Percentiles rank a stretch among this genome's conserved stretches.
Conservation (phyloP, 2,329 filamentous ascomycete genomes). For the Dactylellina leptospora region DNA sequence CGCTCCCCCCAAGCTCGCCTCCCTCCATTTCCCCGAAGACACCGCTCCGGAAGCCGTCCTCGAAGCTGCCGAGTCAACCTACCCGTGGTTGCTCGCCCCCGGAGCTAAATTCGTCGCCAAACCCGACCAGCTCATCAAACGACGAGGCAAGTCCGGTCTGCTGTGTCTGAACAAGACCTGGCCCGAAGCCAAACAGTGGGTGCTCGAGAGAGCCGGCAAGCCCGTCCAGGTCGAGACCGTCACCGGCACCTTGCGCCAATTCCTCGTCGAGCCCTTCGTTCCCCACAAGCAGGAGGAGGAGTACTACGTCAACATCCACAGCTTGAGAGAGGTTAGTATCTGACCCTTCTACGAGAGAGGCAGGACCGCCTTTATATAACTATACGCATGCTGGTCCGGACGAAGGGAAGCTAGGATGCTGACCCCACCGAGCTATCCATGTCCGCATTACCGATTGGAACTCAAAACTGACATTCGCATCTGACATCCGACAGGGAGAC, state of each 20-base stretch:
- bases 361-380: slow-evolving; percentile 43
- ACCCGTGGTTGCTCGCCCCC: slow-evolving; percentile 87
- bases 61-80: slow-evolving; percentile 93
- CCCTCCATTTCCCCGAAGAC: slow-evolving; percentile 89
- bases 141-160: slow-evolving; percentile 97
- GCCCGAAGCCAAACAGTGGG: slow-evolving; percentile 91
- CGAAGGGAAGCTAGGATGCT: slow-evolving; percentile 51
- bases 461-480: slow-evolving; percentile 13
- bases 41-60: slow-evolving; percentile 82
- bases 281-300: slow-evolving; percentile 94
- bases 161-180: slow-evolving; percentile 97
- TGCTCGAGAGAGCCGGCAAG: slow-evolving; percentile 91
- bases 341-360: not conserved
- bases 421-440: slow-evolving; percentile 15
- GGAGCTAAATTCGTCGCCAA: slow-evolving; percentile 96
- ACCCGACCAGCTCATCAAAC: slow-evolving; percentile 99
- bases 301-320: slow-evolving; percentile 99
- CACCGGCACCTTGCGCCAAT: slow-evolving; percentile 86
- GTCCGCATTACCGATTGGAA: slow-evolving; percentile 25
- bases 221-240: slow-evolving; percentile 90
- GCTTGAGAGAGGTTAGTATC: slow-evolving; percentile 90
- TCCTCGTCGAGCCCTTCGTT: slow-evolving; percentile 98
- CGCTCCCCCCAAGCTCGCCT: slow-evolving; percentile 86
- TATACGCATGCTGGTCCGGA: slow-evolving; percentile 18
- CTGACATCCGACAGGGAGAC: slow-evolving; percentile 74